phyloP scores from a whole-genome alignment of 352 stramenopile species.

The Aphanomyces stellatus region DNA sequence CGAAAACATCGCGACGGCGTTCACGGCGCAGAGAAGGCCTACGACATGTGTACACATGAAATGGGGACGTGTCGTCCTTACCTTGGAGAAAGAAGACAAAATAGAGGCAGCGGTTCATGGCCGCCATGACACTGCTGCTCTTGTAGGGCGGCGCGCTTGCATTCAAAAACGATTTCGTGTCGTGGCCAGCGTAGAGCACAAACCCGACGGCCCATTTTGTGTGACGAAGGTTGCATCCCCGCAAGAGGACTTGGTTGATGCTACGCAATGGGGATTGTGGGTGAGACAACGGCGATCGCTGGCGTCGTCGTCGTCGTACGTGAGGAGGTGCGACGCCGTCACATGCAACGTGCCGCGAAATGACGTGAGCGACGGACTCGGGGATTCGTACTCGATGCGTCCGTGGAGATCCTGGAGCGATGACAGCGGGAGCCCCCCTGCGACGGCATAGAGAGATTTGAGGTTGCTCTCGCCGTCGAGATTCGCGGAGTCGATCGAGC shows the following conservation, averaged over 20 bases:
- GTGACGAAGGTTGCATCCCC: conserved; percentile 73
- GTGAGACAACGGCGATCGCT: no score
- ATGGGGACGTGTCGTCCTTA: no score
- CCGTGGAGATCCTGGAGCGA: conserved; percentile 22
- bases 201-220: conserved; percentile 73
- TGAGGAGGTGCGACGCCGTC: not conserved
- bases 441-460: conserved; percentile 9
- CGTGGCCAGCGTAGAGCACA: conserved; percentile 62
- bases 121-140: conserved; percentile 60
- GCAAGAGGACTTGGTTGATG: conserved; percentile 53
- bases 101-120: conserved; percentile 69
- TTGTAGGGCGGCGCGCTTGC: conserved; percentile 80
- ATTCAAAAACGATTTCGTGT: conserved; percentile 79
- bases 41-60: no score
- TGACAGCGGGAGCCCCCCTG: conserved; percentile 18
- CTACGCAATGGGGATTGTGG: no score
- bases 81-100: conserved; percentile 76
- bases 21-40: conserved; percentile 54
- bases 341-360: conserved; percentile 2
- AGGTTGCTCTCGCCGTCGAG: conserved; percentile 20
- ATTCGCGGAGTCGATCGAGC: conserved; percentile 20
- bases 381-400: not conserved
- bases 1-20: conserved; percentile 23
- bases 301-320: not conserved
- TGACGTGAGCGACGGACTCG: not conserved